phyloP scores from a whole-genome alignment of 805 yeast species.

The Candida jianshihensis region DNA sequence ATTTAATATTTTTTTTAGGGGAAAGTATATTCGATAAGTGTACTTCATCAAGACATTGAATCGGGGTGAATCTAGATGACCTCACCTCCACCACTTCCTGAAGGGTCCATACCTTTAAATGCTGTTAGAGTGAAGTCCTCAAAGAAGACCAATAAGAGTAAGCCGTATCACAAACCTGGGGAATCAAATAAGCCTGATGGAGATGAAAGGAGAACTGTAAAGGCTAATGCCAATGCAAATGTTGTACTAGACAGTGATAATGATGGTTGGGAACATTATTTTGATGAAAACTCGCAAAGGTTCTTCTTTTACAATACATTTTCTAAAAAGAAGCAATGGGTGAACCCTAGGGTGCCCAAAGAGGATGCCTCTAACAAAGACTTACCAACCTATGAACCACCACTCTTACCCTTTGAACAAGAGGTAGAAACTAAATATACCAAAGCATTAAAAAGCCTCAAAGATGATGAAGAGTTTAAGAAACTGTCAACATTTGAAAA shows the following conservation, averaged over 20 bases:
- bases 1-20: neutral
- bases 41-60: neutral
- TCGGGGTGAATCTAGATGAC: neutral
- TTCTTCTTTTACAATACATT: conserved; percentile 6
- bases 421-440: conserved; percentile 1
- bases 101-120: neutral
- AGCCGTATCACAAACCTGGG: neutral
- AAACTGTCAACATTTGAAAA: conserved; percentile 8
- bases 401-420: conserved; percentile 7
- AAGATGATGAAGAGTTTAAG: conserved; percentile 4
- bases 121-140: neutral
- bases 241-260: neutral
- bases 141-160: neutral
- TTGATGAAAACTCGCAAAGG: conserved; percentile 5
- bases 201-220: neutral
- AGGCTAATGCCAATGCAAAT: neutral
- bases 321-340: conserved; percentile 8
- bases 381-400: conserved; percentile 8
- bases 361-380: conserved; percentile 5
- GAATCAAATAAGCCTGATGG: neutral
- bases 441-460: conserved; percentile 1
- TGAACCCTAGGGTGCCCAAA: conserved; percentile 8
- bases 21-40: too few species aligned
- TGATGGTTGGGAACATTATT: conserved; percentile 12
- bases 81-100: neutral